Percentiles rank a stretch among this genome's conserved stretches.
These are phyloP conservation scores for Trichoderma reesei DNA, from an alignment of 495 filamentous ascomycete genomes.

Conservation along the genomic window DNA sequence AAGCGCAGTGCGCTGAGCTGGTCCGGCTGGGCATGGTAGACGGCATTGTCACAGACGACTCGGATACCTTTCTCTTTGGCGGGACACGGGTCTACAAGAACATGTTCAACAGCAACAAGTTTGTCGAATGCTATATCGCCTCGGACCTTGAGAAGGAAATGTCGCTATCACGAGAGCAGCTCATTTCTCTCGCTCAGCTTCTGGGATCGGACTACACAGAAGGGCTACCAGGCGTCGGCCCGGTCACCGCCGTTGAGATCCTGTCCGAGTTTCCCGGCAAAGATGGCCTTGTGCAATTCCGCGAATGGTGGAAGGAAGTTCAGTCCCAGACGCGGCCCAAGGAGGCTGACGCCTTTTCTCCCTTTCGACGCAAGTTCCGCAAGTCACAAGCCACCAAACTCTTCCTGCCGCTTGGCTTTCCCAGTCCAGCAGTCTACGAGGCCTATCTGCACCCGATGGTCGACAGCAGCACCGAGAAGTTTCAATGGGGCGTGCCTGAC, in stretches of 20 bases:
- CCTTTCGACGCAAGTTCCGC: conserved; percentile 77
- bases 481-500: conserved; percentile 94
- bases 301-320: conserved; percentile 75
- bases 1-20: conserved; percentile 93
- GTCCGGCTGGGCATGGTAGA: conserved; percentile 81
- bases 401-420: conserved; percentile 72
- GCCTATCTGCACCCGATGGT: conserved; percentile 84
- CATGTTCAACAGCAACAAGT: conserved; percentile 97
- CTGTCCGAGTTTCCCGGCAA: conserved; percentile 69
- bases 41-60: conserved; percentile 97
- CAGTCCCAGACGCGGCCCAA: conserved; percentile 47
- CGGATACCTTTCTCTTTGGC: conserved; percentile 94
- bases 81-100: conserved; percentile 96
- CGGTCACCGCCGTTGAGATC: conserved; percentile 87
- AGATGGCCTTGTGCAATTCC: conserved; percentile 54
- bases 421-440: conserved; percentile 54
- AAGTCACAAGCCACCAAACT: conserved; percentile 65
- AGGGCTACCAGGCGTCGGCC: conserved; percentile 79
- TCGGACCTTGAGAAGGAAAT: conserved; percentile 83
- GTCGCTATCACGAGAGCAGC: conserved; percentile 65
- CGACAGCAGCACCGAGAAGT: conserved; percentile 62
- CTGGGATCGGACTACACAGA: conserved; percentile 93
- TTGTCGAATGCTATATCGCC: conserved; percentile 91
- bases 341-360: conserved; percentile 39
- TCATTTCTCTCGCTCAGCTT: conserved; percentile 81